Evolutionary conservation across 805 yeast genomes (phyloP).

Genomic region (Candida ulmi): DNA sequence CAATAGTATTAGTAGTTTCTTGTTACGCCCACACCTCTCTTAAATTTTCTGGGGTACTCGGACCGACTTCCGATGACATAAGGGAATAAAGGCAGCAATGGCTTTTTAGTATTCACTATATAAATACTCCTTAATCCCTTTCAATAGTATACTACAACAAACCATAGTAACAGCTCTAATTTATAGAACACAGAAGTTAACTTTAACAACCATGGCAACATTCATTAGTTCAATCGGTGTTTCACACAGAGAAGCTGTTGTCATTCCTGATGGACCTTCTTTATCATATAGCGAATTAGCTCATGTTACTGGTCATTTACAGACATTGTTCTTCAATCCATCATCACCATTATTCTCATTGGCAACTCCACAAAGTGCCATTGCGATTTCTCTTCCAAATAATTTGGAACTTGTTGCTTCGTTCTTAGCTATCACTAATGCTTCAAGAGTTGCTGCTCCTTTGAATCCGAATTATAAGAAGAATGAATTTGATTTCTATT

Average conservation of each 20-base stretch:
- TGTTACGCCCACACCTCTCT: too few relatives aligned
- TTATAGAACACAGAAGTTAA: too few relatives aligned
- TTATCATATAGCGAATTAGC: slow-evolving; percentile 40
- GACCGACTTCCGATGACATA: too few relatives aligned
- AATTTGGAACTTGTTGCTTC: slow-evolving; percentile 50
- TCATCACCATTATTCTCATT: slow-evolving; percentile 35
- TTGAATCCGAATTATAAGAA: slow-evolving; percentile 59
- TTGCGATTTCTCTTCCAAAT: slow-evolving; percentile 60
- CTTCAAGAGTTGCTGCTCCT: slow-evolving; percentile 61
- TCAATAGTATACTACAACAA: too few relatives aligned
- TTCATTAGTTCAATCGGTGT: slow-evolving; percentile 31
- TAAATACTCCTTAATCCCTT: too few relatives aligned
- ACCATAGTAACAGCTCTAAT: too few relatives aligned
- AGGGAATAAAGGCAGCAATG: too few relatives aligned
- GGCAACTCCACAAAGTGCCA: slow-evolving; percentile 35
- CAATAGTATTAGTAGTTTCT: too few relatives aligned
- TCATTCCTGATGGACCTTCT: slow-evolving; percentile 42
- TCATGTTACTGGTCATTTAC: slow-evolving; percentile 41
- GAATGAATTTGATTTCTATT: slow-evolving; percentile 57
- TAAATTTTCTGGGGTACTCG: too few relatives aligned
- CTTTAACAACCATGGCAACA: slow-evolving; percentile 26
- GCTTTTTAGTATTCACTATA: too few relatives aligned
- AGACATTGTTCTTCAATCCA: slow-evolving; percentile 37
- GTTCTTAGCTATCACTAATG: slow-evolving; percentile 52
- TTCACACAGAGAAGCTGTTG: slow-evolving; percentile 35